Evolutionary conservation across 176 grass and related monocot species (phyloP), one percentile per base, ranked within the genome.

Genomic region (Microstegium vimineum): DNA sequence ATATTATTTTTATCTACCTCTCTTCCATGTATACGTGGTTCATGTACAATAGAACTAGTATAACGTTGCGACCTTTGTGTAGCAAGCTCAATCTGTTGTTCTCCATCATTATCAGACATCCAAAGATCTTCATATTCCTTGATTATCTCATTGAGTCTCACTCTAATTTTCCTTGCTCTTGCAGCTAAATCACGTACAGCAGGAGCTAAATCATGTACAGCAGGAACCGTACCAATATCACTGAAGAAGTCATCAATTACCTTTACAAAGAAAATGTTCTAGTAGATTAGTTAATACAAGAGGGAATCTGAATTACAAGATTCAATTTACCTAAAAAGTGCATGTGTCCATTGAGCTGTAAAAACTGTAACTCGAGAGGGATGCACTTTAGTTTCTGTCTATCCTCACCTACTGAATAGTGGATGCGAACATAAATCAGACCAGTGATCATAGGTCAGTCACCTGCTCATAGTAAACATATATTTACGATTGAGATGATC

Each of bases 61-160:
- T 79, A 60, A 26, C 60, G 33, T 36, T 67, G 17, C 42, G 23
- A 13, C 16, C n/a, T 76, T 46, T 35, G 59, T 46, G 49, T n/a
- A 42, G 16, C 20, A 15, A 33, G 0, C 9, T 67, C 17, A 67
- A 36, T 36, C 30, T 27, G n/a, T 17, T 17, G 62, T 4, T 49
- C 56, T 47, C 42, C 42, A 47, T 82, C 85, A 76, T 34, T 52
- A 13, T 84, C 80, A 69, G 26, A 59, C 8, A 88, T 67, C 33
- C 64, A 79, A 15, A 37, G 43, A 0, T 77, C 52, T 32, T 49
- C 26, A 23, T 62, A 84, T 33, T 88, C 73, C 11, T 62, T 34
- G 28, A 67, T 36, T 67, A 83, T 84, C 34, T 88, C 80, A 54
- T 84, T 38, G 27, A 88, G 72, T 5, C 73, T 82, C 11, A 54